These are phyloP conservation scores for Peribolospora kevripleyi DNA, from an alignment of 768 basidiomycete species.

Conservation along the genomic window DNA sequence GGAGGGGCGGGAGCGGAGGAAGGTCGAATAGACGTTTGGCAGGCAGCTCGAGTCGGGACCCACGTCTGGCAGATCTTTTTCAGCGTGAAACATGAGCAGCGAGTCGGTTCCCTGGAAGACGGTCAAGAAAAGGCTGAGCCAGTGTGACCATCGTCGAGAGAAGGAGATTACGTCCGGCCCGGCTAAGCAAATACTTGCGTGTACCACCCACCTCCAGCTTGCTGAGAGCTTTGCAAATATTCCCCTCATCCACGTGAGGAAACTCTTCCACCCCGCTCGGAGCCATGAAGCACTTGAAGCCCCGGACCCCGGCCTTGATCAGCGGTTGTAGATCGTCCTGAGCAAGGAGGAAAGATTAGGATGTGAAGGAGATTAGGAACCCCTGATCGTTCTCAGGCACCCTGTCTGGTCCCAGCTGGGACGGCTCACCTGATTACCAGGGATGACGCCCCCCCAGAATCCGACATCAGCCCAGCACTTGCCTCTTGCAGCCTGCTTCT, in stretches of 20 bases:
- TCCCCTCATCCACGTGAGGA: constrained; percentile 49
- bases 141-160: neutral
- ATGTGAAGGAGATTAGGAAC: too few species aligned
- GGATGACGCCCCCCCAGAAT: constrained; percentile 89
- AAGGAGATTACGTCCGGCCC: neutral
- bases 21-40: constrained; percentile 45
- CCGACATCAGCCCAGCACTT: constrained; percentile 62
- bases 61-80: constrained; percentile 20
- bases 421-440: constrained; percentile 48
- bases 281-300: constrained; percentile 92
- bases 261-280: constrained; percentile 96
- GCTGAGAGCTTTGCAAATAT: constrained; percentile 45
- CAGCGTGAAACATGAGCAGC: constrained; percentile 76
- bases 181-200: neutral
- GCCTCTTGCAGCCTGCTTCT: constrained; percentile 42
- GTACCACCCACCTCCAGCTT: constrained; percentile 37
- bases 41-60: constrained; percentile 16
- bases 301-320: constrained; percentile 56
- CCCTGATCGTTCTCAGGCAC: neutral
- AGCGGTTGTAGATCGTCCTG: constrained; percentile 54
- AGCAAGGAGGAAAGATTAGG: neutral
- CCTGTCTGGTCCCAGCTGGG: neutral
- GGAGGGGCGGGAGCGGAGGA: constrained; percentile 61
- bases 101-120: constrained; percentile 34
- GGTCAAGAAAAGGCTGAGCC: neutral